Percentiles rank a stretch among this genome's conserved stretches.
Evolutionary conservation across 202 grass and related monocot species (phyloP).

Genomic region (Panicum virgatum): DNA sequence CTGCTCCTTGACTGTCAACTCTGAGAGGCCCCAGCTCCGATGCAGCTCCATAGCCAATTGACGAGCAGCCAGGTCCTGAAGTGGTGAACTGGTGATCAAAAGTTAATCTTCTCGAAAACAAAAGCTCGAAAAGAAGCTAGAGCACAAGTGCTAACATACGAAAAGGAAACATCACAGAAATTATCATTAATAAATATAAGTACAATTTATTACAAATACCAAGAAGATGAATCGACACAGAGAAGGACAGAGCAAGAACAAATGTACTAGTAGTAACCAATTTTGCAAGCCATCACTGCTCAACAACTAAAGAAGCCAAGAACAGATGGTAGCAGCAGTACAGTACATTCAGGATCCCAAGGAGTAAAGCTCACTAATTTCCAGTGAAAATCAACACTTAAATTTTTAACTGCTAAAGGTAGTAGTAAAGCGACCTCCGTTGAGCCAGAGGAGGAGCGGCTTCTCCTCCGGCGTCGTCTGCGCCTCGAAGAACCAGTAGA

Average conservation of each 20-base stretch:
- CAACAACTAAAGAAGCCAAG: slow-evolving; percentile 24
- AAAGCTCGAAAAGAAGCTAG: neutral
- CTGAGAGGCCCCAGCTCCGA: slow-evolving; percentile 69
- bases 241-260: slow-evolving; percentile 9
- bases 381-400: neutral
- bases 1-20: slow-evolving; percentile 52
- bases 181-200: neutral
- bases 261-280: neutral
- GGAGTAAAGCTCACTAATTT: neutral
- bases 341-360: neutral
- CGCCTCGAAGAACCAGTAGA: slow-evolving; percentile 31
- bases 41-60: slow-evolving; percentile 78
- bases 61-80: slow-evolving; percentile 76
- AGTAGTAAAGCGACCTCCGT: slow-evolving; percentile 4
- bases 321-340: neutral
- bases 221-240: neutral
- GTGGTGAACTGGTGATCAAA: neutral
- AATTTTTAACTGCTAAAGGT: neutral
- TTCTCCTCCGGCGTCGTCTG: slow-evolving; percentile 1
- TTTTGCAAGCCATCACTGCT: neutral
- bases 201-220: slow-evolving; percentile 16
- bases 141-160: neutral
- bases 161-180: neutral
- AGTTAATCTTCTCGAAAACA: neutral
- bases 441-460: slow-evolving; percentile 28